Percentiles rank a stretch among this genome's conserved stretches.
Evolutionary conservation across 2,329 filamentous ascomycete genomes (phyloP).

Genomic region (Colletotrichum ledebouriae): DNA sequence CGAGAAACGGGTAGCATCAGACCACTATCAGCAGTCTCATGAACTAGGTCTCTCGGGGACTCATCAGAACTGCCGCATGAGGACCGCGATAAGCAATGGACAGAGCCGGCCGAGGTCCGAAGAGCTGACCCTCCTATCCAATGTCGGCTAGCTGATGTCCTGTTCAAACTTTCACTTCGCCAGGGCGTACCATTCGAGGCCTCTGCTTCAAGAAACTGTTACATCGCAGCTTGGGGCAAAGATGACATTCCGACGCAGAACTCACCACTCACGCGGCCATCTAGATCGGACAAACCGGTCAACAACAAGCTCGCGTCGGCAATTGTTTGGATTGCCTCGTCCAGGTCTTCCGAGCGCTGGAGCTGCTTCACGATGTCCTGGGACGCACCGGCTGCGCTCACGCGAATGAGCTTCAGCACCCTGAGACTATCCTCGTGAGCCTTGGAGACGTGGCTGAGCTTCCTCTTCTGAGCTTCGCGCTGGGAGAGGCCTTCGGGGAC

Average conservation of each 20-base stretch:
- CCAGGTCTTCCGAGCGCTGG: constrained; percentile 8
- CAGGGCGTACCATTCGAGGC: too few relatives aligned
- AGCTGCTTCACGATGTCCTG: constrained; percentile 24
- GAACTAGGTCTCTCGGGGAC: neutral
- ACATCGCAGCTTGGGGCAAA: too few relatives aligned
- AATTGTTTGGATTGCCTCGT: constrained; percentile 25
- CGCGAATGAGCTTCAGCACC: constrained; percentile 21
- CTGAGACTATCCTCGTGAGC: constrained; percentile 29
- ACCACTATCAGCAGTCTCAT: neutral
- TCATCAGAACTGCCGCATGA: neutral
- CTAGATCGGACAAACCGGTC: neutral
- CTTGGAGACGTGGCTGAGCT: constrained; percentile 11
- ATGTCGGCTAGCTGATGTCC: too few relatives aligned
- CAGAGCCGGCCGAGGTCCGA: too few relatives aligned
- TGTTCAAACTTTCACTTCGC: too few relatives aligned
- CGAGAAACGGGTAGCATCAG: constrained; percentile 40
- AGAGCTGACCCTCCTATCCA: too few relatives aligned
- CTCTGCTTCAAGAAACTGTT: too few relatives aligned
- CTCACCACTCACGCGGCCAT: neutral
- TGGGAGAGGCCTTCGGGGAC: constrained; percentile 30
- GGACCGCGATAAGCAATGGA: too few relatives aligned
- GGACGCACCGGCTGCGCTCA: constrained; percentile 12
- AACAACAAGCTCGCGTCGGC: constrained; percentile 21
- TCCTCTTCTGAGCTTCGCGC: constrained; percentile 24
- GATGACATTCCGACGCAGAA: too few relatives aligned